Conservation (phyloP, 176 grass and related monocot genomes). For the Carex cristatella region DNA sequence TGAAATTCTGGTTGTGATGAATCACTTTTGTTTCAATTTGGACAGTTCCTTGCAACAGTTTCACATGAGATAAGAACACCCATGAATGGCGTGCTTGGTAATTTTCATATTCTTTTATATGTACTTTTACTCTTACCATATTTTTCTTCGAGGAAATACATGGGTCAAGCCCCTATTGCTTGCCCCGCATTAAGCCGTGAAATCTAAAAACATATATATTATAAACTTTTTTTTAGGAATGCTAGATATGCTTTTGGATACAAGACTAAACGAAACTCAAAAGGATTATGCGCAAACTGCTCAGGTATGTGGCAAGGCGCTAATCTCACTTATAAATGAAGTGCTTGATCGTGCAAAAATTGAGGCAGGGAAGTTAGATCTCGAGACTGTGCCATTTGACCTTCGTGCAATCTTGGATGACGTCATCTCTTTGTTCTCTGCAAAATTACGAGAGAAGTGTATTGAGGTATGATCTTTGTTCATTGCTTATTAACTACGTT, state of each 20-base stretch:
- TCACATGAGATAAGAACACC: slow-evolving; percentile 99
- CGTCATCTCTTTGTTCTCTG: slow-evolving; percentile 74
- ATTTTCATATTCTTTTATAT: slow-evolving; percentile 4
- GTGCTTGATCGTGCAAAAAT: slow-evolving; percentile 98
- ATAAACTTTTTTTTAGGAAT: slow-evolving; percentile 44
- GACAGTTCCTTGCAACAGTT: slow-evolving; percentile 97
- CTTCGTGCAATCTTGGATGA: slow-evolving; percentile 87
- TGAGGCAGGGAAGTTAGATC: slow-evolving; percentile 79
- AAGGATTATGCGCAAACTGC: slow-evolving; percentile 92
- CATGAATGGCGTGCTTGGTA: slow-evolving; percentile 98
- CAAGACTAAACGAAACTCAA: slow-evolving; percentile 66
- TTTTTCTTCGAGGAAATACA: neutral
- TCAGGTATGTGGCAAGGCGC: slow-evolving; percentile 78
- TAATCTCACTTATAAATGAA: slow-evolving; percentile 93
- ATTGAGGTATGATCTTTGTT: slow-evolving; percentile 54
- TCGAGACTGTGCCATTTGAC: slow-evolving; percentile 78
- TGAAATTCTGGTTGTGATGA: slow-evolving; percentile 13
- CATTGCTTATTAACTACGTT: slow-evolving; percentile 12
- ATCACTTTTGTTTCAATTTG: slow-evolving; percentile 26
- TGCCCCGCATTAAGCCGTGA: neutral
- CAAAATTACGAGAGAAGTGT: slow-evolving; percentile 65
- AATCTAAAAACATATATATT: neutral
- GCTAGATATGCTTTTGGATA: slow-evolving; percentile 96
- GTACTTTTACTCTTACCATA: neutral
- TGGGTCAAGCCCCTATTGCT: neutral